These are phyloP conservation scores for Craterostigma plantagineum DNA, from an alignment of 257 asterid genomes.

Conservation along the genomic window DNA sequence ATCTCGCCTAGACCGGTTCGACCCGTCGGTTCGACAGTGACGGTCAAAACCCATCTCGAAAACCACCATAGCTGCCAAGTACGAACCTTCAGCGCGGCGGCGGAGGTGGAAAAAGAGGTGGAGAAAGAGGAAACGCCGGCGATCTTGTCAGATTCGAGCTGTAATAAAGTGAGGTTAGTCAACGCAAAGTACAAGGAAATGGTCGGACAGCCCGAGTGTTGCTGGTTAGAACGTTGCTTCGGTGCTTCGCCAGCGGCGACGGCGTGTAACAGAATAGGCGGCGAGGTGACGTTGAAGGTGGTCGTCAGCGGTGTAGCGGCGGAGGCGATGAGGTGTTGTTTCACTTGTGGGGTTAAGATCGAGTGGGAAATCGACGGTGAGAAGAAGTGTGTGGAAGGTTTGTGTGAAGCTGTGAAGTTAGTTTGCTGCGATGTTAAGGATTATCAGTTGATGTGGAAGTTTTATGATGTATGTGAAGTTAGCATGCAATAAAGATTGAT, in stretches of 20 bases:
- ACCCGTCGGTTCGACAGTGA: conserved; percentile 35
- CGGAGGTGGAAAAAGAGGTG: conserved; percentile 49
- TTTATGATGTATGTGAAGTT: conserved; percentile 6
- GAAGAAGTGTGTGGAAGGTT: conserved; percentile 31
- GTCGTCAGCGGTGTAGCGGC: conserved; percentile 14
- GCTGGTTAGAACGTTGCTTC: conserved; percentile 46
- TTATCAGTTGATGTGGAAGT: conserved; percentile 76
- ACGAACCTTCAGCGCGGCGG: conserved; percentile 15
- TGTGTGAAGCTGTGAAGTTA: conserved; percentile 29
- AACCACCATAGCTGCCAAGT: background rate
- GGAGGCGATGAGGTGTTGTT: conserved; percentile 22
- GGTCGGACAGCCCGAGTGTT: conserved; percentile 91
- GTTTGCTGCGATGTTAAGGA: conserved; percentile 29
- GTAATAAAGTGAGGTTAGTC: conserved; percentile 54
- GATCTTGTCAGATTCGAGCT: conserved; percentile 42
- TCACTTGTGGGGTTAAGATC: conserved; percentile 41
- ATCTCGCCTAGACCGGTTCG: conserved; percentile 64
- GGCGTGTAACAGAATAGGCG: conserved; percentile 69
- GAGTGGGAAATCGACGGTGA: conserved; percentile 60
- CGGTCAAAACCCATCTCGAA: conserved; percentile 14
- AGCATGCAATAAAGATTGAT: too few species aligned
- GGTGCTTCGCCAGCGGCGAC: conserved; percentile 7
- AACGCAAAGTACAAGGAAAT: conserved; percentile 75
- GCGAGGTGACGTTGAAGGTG: conserved; percentile 41
- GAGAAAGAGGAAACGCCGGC: conserved; percentile 56